A percentile compares a stretch with the other conserved stretches of the same genome.
Conservation (phyloP, 192 early-diverging fungal genomes). For the Globomyces pollinis-pini region DNA sequence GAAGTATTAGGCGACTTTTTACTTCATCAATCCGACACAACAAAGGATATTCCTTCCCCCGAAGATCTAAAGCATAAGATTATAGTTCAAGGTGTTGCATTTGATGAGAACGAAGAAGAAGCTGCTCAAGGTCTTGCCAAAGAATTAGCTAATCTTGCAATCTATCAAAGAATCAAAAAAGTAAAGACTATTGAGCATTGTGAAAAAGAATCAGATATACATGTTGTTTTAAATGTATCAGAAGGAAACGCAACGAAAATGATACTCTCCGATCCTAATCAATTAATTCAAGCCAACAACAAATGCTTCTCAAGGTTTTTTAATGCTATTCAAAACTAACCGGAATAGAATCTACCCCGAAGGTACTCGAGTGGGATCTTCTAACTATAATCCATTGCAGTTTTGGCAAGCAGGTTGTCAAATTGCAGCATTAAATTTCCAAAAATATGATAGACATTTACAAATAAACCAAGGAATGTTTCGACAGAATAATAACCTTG, state of each 20-base stretch:
- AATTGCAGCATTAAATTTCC: slow-evolving; percentile 86
- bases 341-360: slow-evolving; percentile 79
- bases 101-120: slow-evolving; percentile 18
- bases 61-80: slow-evolving; percentile 51
- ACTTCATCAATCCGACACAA: slow-evolving; percentile 39
- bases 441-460: slow-evolving; percentile 71
- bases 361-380: slow-evolving; percentile 64
- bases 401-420: slow-evolving; percentile 76
- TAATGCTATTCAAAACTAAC: no score
- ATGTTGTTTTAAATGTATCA: slow-evolving; percentile 39
- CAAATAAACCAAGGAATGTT: slow-evolving; percentile 82
- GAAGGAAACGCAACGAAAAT: slow-evolving; percentile 49
- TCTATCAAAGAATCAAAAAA: background rate
- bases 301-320: no score
- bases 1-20: slow-evolving; percentile 52
- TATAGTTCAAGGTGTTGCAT: slow-evolving; percentile 57
- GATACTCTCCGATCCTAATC: slow-evolving; percentile 27
- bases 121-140: background rate
- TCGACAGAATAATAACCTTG: slow-evolving; percentile 52
- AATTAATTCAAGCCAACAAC: slow-evolving; percentile 51
- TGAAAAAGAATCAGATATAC: background rate
- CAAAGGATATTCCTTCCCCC: slow-evolving; percentile 48
- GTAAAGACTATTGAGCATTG: background rate
- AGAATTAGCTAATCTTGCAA: no score
- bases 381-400: slow-evolving; percentile 75